Evolutionary conservation across 78 protist species (phyloP), one percentile per base, ranked within the genome.

Genomic region (Planoprotostelium fungivorum): DNA sequence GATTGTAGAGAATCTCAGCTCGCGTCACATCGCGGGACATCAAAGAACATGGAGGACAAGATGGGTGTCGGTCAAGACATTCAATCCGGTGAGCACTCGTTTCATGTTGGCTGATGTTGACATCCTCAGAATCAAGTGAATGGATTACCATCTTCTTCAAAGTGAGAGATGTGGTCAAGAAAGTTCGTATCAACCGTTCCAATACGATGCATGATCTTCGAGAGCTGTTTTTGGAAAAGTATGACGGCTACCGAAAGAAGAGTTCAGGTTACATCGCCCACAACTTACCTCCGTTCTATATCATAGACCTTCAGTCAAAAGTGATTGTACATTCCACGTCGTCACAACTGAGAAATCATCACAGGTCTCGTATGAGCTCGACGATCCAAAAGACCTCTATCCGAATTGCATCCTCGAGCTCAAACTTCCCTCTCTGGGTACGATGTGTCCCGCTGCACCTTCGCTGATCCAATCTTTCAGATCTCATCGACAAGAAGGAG

Each of bases 371-470:
- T 89, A 92, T 34, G 94, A 92, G 35, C 63, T 92, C 37, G 94
- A 92, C 35, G 94, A 92, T 1, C 87, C 89, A 34, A 31, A 35
- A 10, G 94, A 92, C 34, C 28, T 92, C 34, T 92, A 92, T 83
- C 89, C 94, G 29, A 91, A 91, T 28, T 92, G 94, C 63, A 89
- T 90, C 39, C 38, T 92, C 23, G 94, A 92, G 28, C 73, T 51
- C 73, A 51, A 51, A 16, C 5, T 51, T 5, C 73, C 73, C 16
- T 51, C 73, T 16, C 16, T 51, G 16, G 73, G 73, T 51, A 51
- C 73, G 73, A 25, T 51, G 31, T 16, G 16, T 51, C 16, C 73
- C 31, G 16, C 73, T 16, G 16, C 5, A 51, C 73, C 73, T 25
- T 51, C 73, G 16, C 73, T 5, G 73, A 25, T 51, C 5, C 16